Evolutionary conservation across 495 filamentous ascomycete genomes (phyloP).

Genomic region (Cetradonia linearis): DNA sequence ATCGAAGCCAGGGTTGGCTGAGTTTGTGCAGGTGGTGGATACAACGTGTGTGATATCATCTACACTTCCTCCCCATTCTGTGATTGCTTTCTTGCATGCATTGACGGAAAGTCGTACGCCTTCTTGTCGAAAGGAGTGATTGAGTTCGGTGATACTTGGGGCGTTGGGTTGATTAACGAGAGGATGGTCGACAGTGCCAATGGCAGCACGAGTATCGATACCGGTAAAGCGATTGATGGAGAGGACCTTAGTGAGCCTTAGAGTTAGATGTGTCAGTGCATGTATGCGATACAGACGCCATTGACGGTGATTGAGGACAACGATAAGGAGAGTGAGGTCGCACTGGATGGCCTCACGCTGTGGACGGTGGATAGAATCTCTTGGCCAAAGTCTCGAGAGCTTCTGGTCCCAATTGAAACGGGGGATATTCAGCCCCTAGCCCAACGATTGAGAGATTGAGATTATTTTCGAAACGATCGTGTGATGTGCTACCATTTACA

Average conservation of each 20-base stretch:
- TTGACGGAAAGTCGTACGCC: conserved; percentile 48
- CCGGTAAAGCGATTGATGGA: conserved; percentile 54
- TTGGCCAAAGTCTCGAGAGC: conserved; percentile 25
- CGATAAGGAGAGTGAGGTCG: conserved; percentile 15
- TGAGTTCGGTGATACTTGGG: conserved; percentile 47
- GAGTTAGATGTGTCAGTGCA: conserved; percentile 13
- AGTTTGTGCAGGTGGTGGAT: conserved; percentile 55
- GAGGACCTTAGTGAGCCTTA: conserved; percentile 42
- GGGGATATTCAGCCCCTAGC: conserved; percentile 28
- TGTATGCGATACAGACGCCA: background rate
- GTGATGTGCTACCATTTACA: conserved; percentile 15
- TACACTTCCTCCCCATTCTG: conserved; percentile 39
- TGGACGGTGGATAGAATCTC: conserved; percentile 25
- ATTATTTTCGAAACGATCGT: conserved; percentile 21
- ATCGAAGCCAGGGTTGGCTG: conserved; percentile 60
- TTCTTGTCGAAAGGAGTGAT: conserved; percentile 44
- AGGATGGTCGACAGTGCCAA: conserved; percentile 46
- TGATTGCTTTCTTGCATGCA: conserved; percentile 50
- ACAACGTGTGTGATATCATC: conserved; percentile 54
- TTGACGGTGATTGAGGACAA: background rate
- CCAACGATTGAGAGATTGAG: conserved; percentile 26
- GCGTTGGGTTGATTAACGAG: conserved; percentile 43
- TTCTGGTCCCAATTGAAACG: conserved; percentile 24
- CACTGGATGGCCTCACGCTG: conserved; percentile 23
- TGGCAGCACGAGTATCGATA: conserved; percentile 50